phyloP scores from a whole-genome alignment of 2,329 filamentous ascomycete species.

The Claviceps spartinae region DNA sequence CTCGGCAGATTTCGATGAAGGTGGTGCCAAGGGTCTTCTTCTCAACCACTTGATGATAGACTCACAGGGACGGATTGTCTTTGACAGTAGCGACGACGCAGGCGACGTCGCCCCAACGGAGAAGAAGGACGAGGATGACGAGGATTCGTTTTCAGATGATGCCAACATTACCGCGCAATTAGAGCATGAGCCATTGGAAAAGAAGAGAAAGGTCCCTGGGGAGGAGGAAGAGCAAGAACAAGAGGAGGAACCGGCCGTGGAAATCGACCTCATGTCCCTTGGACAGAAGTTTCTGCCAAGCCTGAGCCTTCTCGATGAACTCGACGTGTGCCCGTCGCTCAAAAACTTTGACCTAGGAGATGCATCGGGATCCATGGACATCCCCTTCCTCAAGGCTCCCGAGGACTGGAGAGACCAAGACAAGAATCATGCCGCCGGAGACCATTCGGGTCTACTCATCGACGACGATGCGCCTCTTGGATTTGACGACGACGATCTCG shows the following conservation, averaged over 20 bases:
- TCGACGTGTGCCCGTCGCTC: slow-evolving; percentile 88
- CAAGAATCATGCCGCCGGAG: slow-evolving; percentile 43
- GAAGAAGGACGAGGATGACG: slow-evolving; percentile 26
- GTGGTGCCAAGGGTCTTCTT: slow-evolving; percentile 85
- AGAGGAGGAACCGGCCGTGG: slow-evolving; percentile 40
- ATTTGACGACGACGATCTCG: slow-evolving; percentile 58
- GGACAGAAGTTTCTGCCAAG: slow-evolving; percentile 78
- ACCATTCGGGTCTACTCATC: slow-evolving; percentile 69
- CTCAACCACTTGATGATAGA: slow-evolving; percentile 97
- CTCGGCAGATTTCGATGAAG: slow-evolving; percentile 95
- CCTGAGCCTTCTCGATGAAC: slow-evolving; percentile 59
- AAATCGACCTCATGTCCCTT: slow-evolving; percentile 66
- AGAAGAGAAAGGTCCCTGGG: slow-evolving; percentile 23
- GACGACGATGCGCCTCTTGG: slow-evolving; percentile 76
- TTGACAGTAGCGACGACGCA: slow-evolving; percentile 90
- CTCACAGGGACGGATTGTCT: slow-evolving; percentile 80
- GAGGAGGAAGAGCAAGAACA: slow-evolving; percentile 18
- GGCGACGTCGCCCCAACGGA: slow-evolving; percentile 31
- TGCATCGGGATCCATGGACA: slow-evolving; percentile 69
- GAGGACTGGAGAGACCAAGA: slow-evolving; percentile 73
- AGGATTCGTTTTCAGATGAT: slow-evolving; percentile 20
- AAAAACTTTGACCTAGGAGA: slow-evolving; percentile 89
- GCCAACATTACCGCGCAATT: slow-evolving; percentile 20
- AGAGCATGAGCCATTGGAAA: slow-evolving; percentile 30
- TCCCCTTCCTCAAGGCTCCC: slow-evolving; percentile 79